These are phyloP conservation scores for Paramecium sonneborni DNA, from an alignment of 73 alveolate species.

Conservation along the genomic window DNA sequence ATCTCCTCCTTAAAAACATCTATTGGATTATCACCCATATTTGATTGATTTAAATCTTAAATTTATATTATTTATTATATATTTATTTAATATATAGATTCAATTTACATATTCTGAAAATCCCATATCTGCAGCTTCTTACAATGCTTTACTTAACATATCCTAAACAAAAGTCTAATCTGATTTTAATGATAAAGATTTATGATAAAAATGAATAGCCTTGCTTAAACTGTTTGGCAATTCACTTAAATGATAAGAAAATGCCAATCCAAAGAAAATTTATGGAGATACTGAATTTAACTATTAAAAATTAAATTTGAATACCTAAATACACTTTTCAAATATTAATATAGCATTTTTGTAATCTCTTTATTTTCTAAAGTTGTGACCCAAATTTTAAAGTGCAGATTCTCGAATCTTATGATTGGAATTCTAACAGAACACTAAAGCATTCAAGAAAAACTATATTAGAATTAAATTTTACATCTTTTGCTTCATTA, in stretches of 20 bases:
- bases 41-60: not conserved
- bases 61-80: not conserved
- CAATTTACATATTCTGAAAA: constrained; percentile 33
- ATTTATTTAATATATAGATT: not conserved
- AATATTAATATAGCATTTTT: constrained; percentile 65
- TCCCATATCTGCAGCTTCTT: constrained; percentile 72
- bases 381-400: constrained; percentile 93
- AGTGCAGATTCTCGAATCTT: constrained; percentile 87
- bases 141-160: constrained; percentile 88
- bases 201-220: constrained; percentile 92
- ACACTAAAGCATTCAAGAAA: constrained; percentile 81
- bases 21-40: constrained; percentile 75
- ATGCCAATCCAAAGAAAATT: constrained; percentile 90
- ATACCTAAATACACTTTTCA: constrained; percentile 72
- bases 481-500: constrained; percentile 84
- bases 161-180: constrained; percentile 90
- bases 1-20: constrained; percentile 93
- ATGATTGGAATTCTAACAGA: constrained; percentile 90
- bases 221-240: constrained; percentile 73
- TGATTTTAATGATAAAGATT: constrained; percentile 90
- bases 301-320: constrained; percentile 73
- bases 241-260: constrained; percentile 78
- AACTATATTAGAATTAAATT: not conserved
- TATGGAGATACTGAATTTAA: constrained; percentile 87
- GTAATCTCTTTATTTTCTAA: constrained; percentile 84